Percentiles rank a stretch among this genome's conserved stretches.
Conservation (phyloP, 129 eudicot genomes). For the Artemisia tridentata region DNA sequence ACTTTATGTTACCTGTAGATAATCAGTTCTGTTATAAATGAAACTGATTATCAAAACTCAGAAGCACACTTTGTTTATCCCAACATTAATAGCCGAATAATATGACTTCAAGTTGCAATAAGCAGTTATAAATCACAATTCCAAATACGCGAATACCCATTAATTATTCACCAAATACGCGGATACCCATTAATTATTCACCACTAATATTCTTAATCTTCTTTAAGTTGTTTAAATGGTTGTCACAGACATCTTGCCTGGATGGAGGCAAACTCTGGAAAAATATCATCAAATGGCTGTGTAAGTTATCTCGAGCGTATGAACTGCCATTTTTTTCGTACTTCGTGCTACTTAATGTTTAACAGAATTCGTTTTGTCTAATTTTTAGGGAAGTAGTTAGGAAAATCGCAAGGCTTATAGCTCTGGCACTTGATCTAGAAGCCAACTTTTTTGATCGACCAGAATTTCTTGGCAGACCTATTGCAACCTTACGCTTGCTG, state of each 20-base stretch:
- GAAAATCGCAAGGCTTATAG: slow-evolving; percentile 65
- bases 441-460: slow-evolving; percentile 58
- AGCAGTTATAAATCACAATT: too few relatives aligned
- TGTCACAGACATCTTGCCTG: slow-evolving; percentile 64
- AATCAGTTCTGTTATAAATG: too few relatives aligned
- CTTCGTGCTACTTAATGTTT: not conserved
- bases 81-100: too few relatives aligned
- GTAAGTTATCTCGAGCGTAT: slow-evolving; percentile 46
- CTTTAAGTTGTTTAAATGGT: slow-evolving; percentile 11
- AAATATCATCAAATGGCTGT: slow-evolving; percentile 69
- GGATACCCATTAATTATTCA: too few relatives aligned
- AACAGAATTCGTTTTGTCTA: not conserved
- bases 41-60: too few relatives aligned
- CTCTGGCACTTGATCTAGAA: slow-evolving; percentile 76
- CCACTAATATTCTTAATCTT: too few relatives aligned
- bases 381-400: slow-evolving; percentile 59
- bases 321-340: not conserved
- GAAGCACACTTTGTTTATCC: too few relatives aligned
- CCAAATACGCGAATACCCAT: too few relatives aligned
- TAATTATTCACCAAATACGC: too few relatives aligned
- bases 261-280: slow-evolving; percentile 92
- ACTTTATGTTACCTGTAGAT: too few relatives aligned
- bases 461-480: slow-evolving; percentile 63
- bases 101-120: too few relatives aligned
- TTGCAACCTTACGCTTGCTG: slow-evolving; percentile 63